These are phyloP conservation scores for Diaporthe citriasiana DNA, from an alignment of 2,329 filamentous ascomycete genomes.

Conservation along the genomic window DNA sequence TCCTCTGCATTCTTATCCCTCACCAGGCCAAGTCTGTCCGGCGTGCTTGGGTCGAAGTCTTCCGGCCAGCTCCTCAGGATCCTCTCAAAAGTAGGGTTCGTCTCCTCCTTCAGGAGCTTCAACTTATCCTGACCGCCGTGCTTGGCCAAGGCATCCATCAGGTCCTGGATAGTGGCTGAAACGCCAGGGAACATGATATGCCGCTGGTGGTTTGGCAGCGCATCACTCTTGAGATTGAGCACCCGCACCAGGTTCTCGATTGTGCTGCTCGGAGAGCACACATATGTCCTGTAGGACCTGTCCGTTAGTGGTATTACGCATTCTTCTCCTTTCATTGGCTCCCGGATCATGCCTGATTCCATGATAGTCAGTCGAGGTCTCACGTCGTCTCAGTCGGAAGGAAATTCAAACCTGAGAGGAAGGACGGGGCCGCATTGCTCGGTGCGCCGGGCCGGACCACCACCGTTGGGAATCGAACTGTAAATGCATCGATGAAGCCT, in stretches of 20 bases:
- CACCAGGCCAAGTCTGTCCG: constrained; percentile 65
- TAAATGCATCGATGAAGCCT: constrained; percentile 70
- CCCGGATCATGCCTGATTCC: constrained; percentile 69
- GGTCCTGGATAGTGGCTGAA: constrained; percentile 70
- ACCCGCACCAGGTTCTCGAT: constrained; percentile 67
- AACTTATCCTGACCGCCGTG: constrained; percentile 69
- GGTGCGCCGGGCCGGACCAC: constrained; percentile 72
- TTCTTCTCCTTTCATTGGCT: constrained; percentile 69
- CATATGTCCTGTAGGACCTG: constrained; percentile 64
- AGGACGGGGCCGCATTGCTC: constrained; percentile 73
- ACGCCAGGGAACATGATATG: constrained; percentile 72
- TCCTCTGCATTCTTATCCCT: constrained; percentile 66
- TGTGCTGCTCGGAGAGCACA: constrained; percentile 67
- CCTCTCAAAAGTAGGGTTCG: constrained; percentile 65
- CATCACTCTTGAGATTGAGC: constrained; percentile 54
- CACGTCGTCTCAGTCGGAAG: neutral
- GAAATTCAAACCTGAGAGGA: constrained; percentile 58
- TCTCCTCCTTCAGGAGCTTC: constrained; percentile 66
- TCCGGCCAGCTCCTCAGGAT: constrained; percentile 74
- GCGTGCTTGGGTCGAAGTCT: constrained; percentile 66
- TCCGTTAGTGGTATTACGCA: constrained; percentile 67
- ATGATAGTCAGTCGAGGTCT: neutral
- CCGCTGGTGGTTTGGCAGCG: constrained; percentile 61
- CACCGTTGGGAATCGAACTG: constrained; percentile 72
- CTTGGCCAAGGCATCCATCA: constrained; percentile 70